Conservation (phyloP, 345 rosid genomes). For the Noccaea bulbosa region DNA sequence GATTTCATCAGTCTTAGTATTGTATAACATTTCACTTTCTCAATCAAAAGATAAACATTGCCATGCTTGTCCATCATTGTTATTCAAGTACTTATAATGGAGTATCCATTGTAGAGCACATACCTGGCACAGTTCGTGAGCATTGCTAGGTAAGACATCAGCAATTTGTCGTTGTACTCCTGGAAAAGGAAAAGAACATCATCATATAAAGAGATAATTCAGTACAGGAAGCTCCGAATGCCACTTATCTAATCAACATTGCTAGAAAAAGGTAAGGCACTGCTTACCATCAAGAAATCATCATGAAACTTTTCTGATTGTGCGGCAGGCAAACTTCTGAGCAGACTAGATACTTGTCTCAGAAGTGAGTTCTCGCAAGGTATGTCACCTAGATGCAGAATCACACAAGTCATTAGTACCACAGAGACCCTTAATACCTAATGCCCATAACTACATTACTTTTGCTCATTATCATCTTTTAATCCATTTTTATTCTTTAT, state of each 20-base stretch:
- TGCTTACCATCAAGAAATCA: slow-evolving; percentile 88
- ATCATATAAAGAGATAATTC: background rate
- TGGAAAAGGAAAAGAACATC: slow-evolving; percentile 39
- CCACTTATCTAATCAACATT: background rate
- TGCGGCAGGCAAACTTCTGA: slow-evolving; percentile 91
- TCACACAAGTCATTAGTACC: slow-evolving; percentile 23
- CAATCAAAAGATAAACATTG: no score
- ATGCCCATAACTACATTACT: background rate
- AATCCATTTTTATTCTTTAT: slow-evolving; percentile 11
- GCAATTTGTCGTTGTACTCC: slow-evolving; percentile 92
- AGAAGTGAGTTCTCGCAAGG: slow-evolving; percentile 91
- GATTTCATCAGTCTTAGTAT: no score
- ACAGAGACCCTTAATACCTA: background rate
- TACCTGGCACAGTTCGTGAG: slow-evolving; percentile 94
- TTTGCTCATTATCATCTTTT: slow-evolving; percentile 1
- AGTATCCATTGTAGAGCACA: slow-evolving; percentile 8
- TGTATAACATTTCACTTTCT: no score
- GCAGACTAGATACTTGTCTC: slow-evolving; percentile 89
- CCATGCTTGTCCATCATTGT: background rate
- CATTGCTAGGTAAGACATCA: slow-evolving; percentile 91
- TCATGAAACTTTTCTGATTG: slow-evolving; percentile 95
- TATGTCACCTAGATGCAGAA: slow-evolving; percentile 71
- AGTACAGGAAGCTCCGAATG: background rate
- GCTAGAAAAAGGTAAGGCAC: slow-evolving; percentile 4
- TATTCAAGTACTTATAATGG: background rate